Conservation (phyloP, 441 rosid genomes). For the Monsonia emarginata region DNA sequence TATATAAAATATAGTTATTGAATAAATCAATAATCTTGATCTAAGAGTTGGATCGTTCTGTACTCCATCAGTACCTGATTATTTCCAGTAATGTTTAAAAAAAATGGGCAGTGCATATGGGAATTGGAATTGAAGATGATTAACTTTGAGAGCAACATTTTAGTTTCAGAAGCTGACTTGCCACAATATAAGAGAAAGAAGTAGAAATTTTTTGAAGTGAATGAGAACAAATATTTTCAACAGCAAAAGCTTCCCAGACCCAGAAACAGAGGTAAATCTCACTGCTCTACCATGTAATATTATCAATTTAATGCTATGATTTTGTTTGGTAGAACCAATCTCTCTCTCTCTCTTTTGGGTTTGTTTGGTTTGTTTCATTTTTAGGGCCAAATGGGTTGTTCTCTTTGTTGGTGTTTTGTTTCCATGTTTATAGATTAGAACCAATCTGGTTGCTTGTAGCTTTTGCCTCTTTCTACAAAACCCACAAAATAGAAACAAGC, state of each 20-base stretch:
- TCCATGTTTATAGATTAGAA: no score
- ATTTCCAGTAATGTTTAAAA: not conserved
- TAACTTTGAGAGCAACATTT: not conserved
- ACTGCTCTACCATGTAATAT: not conserved
- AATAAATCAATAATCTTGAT: not conserved
- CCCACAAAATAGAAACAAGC: not conserved
- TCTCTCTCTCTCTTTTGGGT: not conserved
- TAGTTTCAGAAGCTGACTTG: not conserved
- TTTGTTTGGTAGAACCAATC: not conserved
- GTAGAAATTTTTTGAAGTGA: not conserved
- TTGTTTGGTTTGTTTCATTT: not conserved
- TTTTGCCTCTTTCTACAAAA: not conserved
- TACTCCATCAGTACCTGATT: not conserved
- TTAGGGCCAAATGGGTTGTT: not conserved
- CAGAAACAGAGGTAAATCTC: not conserved
- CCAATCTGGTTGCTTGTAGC: no score
- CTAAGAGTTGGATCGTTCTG: not conserved
- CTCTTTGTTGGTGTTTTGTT: no score
- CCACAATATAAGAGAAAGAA: not conserved
- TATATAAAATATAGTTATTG: no score
- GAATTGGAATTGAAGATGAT: not conserved
- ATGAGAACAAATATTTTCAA: not conserved
- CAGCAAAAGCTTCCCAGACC: not conserved
- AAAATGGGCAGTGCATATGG: not conserved
- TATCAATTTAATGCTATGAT: not conserved